phyloP scores from a whole-genome alignment of 768 basidiomycete genomes.

The Russula earlei region DNA sequence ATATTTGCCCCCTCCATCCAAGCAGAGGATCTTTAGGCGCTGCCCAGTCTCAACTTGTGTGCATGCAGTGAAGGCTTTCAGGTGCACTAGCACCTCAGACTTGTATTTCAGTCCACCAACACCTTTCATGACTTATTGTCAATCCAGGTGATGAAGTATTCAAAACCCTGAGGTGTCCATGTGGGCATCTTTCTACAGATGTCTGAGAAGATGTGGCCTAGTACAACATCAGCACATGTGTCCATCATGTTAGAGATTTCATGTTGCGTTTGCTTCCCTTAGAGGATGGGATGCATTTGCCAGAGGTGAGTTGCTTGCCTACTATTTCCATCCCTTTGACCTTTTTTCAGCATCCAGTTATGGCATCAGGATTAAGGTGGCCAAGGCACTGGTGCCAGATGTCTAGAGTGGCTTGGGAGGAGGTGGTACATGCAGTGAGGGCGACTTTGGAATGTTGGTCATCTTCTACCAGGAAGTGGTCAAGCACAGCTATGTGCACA shows the following conservation, averaged over 20 bases:
- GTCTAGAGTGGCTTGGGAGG: no score
- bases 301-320: background rate
- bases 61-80: conserved; percentile 14
- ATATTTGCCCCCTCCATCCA: conserved; percentile 25
- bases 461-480: no score
- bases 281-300: conserved; percentile 20
- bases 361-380: background rate
- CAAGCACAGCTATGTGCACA: no score
- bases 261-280: conserved; percentile 22
- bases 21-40: conserved; percentile 19
- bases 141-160: conserved; percentile 21
- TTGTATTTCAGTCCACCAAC: conserved; percentile 15
- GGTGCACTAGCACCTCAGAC: conserved; percentile 4
- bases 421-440: no score
- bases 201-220: conserved; percentile 17
- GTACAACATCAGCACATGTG: background rate
- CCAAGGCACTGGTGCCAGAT: background rate
- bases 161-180: background rate
- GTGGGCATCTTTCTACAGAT: conserved; percentile 22
- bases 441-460: no score
- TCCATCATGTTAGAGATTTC: conserved; percentile 9
- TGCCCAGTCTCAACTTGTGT: conserved; percentile 15
- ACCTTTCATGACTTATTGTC: conserved; percentile 20
- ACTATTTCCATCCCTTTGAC: conserved; percentile 12
- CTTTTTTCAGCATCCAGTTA: background rate